These are phyloP conservation scores for Bipolaris oryzae DNA, from an alignment of 2,329 filamentous ascomycete genomes.

Conservation along the genomic window DNA sequence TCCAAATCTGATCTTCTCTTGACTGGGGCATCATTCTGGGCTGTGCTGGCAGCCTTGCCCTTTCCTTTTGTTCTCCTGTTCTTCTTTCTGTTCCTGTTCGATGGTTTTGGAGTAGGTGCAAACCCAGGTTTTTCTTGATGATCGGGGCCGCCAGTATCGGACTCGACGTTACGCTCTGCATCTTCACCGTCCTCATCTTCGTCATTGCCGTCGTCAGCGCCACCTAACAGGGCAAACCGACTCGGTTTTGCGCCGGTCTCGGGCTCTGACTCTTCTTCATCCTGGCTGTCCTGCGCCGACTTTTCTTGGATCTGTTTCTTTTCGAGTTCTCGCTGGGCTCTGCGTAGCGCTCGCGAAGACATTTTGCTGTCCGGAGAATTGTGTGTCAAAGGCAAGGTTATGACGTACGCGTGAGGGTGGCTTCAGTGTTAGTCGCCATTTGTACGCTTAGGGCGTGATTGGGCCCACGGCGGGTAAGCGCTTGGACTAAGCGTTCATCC, in stretches of 20 bases:
- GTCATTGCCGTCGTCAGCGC: conserved; percentile 49
- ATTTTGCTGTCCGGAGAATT: conserved; percentile 39
- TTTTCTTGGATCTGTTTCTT: conserved; percentile 57
- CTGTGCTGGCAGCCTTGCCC: conserved; percentile 50
- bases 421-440: conserved; percentile 14
- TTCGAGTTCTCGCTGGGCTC: conserved; percentile 67
- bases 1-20: conserved; percentile 54
- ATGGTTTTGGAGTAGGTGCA: conserved; percentile 41
- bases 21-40: conserved; percentile 22
- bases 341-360: conserved; percentile 70
- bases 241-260: conserved; percentile 49
- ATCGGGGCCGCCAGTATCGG: conserved; percentile 41
- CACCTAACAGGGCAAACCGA: conserved; percentile 55
- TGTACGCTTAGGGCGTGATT: conserved; percentile 19
- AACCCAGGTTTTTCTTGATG: conserved; percentile 27
- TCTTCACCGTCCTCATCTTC: conserved; percentile 45
- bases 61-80: conserved; percentile 66
- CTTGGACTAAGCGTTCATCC: conserved; percentile 15
- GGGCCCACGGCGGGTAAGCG: conserved; percentile 10
- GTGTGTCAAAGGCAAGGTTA: conserved; percentile 16
- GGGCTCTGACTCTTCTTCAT: conserved; percentile 50
- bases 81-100: conserved; percentile 61
- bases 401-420: conserved; percentile 25
- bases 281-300: conserved; percentile 43
- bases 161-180: conserved; percentile 23